These are phyloP conservation scores for Amanita inopinata DNA, from an alignment of 768 basidiomycete species.

Conservation along the genomic window DNA sequence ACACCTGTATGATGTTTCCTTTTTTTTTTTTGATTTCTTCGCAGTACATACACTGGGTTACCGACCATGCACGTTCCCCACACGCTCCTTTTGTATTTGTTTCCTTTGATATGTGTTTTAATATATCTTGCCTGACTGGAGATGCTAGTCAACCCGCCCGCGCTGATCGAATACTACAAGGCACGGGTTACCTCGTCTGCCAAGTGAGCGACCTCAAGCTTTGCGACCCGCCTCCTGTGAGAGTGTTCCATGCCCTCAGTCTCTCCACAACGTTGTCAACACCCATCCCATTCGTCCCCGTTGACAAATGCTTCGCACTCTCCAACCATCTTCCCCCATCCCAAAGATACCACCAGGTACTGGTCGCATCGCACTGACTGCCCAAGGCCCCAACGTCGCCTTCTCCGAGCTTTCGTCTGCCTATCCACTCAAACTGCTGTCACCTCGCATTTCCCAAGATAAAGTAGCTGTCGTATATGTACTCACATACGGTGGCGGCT, in stretches of 20 bases:
- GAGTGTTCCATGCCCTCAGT: too few relatives aligned
- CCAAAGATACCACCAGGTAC: slow-evolving; percentile 32
- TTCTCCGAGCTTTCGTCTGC: slow-evolving; percentile 70
- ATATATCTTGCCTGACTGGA: not conserved
- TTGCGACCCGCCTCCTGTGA: too few relatives aligned
- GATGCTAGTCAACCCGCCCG: not conserved
- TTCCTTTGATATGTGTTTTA: slow-evolving; percentile 3
- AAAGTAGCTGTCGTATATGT: slow-evolving; percentile 66
- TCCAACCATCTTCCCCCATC: slow-evolving; percentile 11
- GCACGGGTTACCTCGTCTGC: too few relatives aligned
- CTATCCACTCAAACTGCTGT: slow-evolving; percentile 84
- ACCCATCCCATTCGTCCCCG: not conserved
- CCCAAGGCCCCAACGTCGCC: slow-evolving; percentile 44
- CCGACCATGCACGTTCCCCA: not conserved
- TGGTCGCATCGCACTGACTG: slow-evolving; percentile 47
- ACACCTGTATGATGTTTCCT: too few relatives aligned
- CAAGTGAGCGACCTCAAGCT: too few relatives aligned
- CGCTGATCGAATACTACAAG: too few relatives aligned
- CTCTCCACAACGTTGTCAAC: not conserved
- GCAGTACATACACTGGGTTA: slow-evolving; percentile 3
- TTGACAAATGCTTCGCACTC: not conserved
- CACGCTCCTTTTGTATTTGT: slow-evolving; percentile 6
- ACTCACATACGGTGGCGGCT: slow-evolving; percentile 84
- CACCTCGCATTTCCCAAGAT: slow-evolving; percentile 45
- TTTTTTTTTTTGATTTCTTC: slow-evolving; percentile 8